Percentiles rank a stretch among this genome's conserved stretches.
phyloP scores from a whole-genome alignment of 305 asterid genomes.

The Solanum hybrid region DNA sequence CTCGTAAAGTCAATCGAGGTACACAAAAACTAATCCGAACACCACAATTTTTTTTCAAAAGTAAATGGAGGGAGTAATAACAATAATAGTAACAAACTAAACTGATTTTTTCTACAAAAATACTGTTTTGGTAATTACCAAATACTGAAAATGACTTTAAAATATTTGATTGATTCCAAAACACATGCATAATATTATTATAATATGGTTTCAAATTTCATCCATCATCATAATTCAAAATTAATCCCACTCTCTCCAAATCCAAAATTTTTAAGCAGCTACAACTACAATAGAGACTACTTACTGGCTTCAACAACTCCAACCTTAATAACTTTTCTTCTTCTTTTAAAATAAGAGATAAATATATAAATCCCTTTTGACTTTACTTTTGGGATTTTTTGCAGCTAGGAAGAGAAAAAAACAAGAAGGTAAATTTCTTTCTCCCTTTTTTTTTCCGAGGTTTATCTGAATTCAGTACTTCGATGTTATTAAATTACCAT shows the following conservation, averaged over 20 bases:
- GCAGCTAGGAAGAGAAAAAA: neutral
- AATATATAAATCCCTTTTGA: neutral
- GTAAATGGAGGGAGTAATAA: neutral
- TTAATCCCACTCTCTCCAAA: neutral
- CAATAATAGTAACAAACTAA: neutral
- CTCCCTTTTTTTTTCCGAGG: rapidly evolving
- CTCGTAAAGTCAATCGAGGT: neutral
- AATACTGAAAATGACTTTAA: neutral
- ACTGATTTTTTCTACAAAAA: neutral
- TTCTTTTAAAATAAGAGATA: neutral
- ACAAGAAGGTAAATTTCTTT: neutral
- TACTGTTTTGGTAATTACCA: neutral
- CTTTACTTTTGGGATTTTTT: neutral
- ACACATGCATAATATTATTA: neutral
- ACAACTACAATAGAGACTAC: neutral
- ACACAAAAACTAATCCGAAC: neutral
- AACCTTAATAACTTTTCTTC: neutral
- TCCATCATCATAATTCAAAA: neutral
- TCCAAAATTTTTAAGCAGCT: neutral
- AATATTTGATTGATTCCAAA: neutral
- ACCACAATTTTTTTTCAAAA: neutral
- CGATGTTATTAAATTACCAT: neutral
- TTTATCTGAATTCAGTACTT: neutral
- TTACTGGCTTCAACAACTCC: neutral
- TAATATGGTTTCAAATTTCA: neutral